Evolutionary conservation across 2,329 filamentous ascomycete genomes (phyloP).

Genomic region (Fusarium sp.): DNA sequence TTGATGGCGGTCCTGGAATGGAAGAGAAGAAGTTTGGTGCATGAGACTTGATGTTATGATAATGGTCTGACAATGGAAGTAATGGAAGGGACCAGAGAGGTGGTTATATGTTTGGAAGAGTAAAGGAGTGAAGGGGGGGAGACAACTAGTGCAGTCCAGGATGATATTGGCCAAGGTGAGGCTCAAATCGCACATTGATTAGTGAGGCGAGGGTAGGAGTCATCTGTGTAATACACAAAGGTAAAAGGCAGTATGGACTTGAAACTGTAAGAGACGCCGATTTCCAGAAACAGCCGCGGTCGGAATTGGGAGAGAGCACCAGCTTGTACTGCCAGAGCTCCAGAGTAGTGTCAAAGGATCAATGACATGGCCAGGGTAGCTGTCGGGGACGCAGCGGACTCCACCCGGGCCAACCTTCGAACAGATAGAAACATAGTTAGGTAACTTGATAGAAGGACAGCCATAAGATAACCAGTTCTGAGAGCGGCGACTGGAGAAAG

Average conservation of each 20-base stretch:
- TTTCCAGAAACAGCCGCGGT: conserved; percentile 7
- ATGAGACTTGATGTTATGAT: conserved; percentile 27
- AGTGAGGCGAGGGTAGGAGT: conserved; percentile 44
- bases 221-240: conserved; percentile 32
- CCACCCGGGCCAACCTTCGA: conserved; percentile 28
- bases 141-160: conserved; percentile 15
- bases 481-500: conserved; percentile 17
- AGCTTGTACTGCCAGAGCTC: conserved; percentile 42
- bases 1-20: conserved; percentile 30
- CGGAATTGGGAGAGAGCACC: conserved; percentile 19
- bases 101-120: conserved; percentile 30
- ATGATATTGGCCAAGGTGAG: conserved; percentile 34
- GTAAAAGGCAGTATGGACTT: conserved; percentile 32
- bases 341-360: conserved; percentile 36
- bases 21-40: conserved; percentile 18
- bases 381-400: conserved; percentile 19
- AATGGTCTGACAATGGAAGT: neutral
- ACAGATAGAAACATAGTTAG: conserved; percentile 21
- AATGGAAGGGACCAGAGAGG: conserved; percentile 1
- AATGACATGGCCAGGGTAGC: conserved; percentile 29
- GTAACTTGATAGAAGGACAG: conserved; percentile 19
- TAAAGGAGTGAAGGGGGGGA: conserved; percentile 7
- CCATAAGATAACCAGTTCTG: conserved; percentile 14
- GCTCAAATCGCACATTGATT: conserved; percentile 45
- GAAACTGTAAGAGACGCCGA: conserved; percentile 32